Evolutionary conservation across 2,329 filamentous ascomycete genomes (phyloP), one percentile per base, ranked within the genome.

Genomic region (Aspergillus thermomutatus): DNA sequence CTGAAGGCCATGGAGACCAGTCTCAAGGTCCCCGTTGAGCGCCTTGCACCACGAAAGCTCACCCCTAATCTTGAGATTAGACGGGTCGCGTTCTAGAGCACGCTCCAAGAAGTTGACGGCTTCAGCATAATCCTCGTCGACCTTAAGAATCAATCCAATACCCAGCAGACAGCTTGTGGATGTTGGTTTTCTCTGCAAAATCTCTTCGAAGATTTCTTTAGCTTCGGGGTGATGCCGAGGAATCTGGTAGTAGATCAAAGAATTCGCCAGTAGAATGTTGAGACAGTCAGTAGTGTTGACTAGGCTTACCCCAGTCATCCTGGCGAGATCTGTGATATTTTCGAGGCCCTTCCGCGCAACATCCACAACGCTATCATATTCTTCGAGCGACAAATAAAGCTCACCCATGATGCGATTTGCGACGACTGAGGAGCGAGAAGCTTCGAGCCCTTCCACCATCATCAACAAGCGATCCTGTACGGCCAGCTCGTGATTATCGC

Each of bases 11-110:
- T 82, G 73, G 46, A 87, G 81, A 9, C 90, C 91, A 21, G 76
- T 76, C 52, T 81, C 74, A 70, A 91, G 87, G 66, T 96, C 87
- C 10, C 91, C 91, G 66, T 87, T 89, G 14, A 96, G 81, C 9
- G 92, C 90, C 68, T 89, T 91, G 60, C 94, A 92, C 94, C 94
- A 99, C 1, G 92, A 93, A 19, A 91, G 86, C 74, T 99, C 95
- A 17, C 89, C 88, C 54, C 86, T 87, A 46, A 99, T 88, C 28
- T 87, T 88, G 21, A 92, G 79, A 64, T 97, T 96, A 10, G 79
- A 78, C 2, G 82, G 78, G 67, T 96, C 91, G 25, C 89, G 84
- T 61, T 86, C 72, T 26, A 95, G 72, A 1, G 94, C 94, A 60
- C 90, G 84, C 41, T 82, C 83, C 11, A 99, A 77, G 67, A 96